A percentile compares a stretch with the other conserved stretches of the same genome.
Evolutionary conservation across 2,329 filamentous ascomycete species (phyloP).

Genomic region (Graphium sp.): DNA sequence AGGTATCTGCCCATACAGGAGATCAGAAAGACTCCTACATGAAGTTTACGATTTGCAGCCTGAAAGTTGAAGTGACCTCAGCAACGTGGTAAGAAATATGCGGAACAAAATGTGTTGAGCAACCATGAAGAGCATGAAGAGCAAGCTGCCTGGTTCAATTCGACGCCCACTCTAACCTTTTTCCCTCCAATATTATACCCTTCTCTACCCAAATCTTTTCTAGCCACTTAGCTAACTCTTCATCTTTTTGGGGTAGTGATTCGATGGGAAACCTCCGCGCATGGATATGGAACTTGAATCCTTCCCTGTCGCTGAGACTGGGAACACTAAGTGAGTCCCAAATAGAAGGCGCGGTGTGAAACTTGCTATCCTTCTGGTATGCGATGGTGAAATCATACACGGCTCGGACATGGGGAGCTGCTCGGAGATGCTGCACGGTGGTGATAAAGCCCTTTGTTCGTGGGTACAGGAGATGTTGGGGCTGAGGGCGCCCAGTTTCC

Average conservation of each 20-base stretch:
- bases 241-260: constrained; percentile 27
- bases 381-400: constrained; percentile 39
- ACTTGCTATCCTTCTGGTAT: constrained; percentile 25
- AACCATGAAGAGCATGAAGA: too few species aligned
- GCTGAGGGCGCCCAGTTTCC: constrained; percentile 28
- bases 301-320: constrained; percentile 17
- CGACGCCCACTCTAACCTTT: constrained; percentile 20
- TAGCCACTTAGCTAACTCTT: constrained; percentile 31
- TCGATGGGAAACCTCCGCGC: constrained; percentile 28
- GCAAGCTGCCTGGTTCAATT: too few species aligned
- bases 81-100: too few species aligned
- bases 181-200: constrained; percentile 28
- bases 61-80: too few species aligned
- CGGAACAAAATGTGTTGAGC: too few species aligned
- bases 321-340: constrained; percentile 31
- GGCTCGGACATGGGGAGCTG: constrained; percentile 30
- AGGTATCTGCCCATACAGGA: too few species aligned
- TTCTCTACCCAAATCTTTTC: constrained; percentile 36
- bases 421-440: constrained; percentile 36
- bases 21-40: too few species aligned
- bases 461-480: constrained; percentile 40
- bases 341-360: constrained; percentile 29
- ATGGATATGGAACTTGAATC: constrained; percentile 32
- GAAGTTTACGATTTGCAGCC: too few species aligned
- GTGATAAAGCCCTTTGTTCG: constrained; percentile 44